Conservation (phyloP, 2,329 filamentous ascomycete species). For the Thielaviopsis punctulata region DNA sequence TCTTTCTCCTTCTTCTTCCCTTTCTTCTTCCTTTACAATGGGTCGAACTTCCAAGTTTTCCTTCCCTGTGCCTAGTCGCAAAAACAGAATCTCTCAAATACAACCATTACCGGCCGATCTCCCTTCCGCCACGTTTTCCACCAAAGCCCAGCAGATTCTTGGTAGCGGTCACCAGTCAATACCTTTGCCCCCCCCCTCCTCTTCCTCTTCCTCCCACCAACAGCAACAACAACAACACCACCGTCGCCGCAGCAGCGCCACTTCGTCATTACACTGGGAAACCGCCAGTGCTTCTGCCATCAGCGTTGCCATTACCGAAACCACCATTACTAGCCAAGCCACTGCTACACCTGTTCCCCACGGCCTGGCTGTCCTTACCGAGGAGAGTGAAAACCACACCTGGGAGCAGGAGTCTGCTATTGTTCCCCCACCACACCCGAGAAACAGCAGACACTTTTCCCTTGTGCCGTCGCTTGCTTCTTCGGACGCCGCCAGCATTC, state of each 20-base stretch:
- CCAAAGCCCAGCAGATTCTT: constrained; percentile 10
- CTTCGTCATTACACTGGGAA: constrained; percentile 8
- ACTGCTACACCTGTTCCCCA: constrained; percentile 2
- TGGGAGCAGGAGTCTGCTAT: constrained; percentile 7
- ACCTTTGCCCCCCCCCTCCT: neutral
- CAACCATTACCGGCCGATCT: constrained; percentile 1
- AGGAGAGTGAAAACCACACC: constrained; percentile 8
- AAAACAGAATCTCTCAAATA: constrained; percentile 10
- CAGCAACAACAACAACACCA: constrained; percentile 1
- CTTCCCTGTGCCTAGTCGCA: constrained; percentile 10
- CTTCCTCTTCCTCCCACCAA: constrained; percentile 1
- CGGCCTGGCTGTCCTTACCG: constrained; percentile 6
- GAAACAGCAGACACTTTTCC: constrained; percentile 3
- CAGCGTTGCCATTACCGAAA: constrained; percentile 6
- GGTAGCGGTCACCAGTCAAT: constrained; percentile 1
- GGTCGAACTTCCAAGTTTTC: constrained; percentile 12
- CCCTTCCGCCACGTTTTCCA: constrained; percentile 1
- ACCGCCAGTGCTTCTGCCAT: constrained; percentile 5
- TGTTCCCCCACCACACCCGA: constrained; percentile 1
- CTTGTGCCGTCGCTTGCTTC: constrained; percentile 14
- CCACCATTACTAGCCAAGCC: constrained; percentile 2
- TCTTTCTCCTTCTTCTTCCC: neutral
- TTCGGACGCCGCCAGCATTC: constrained; percentile 25
- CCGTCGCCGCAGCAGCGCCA: constrained; percentile 5
- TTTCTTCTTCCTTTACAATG: constrained; percentile 5